Evolutionary conservation across 805 yeast species (phyloP).

Genomic region (Kluyveromyces siamensis): DNA sequence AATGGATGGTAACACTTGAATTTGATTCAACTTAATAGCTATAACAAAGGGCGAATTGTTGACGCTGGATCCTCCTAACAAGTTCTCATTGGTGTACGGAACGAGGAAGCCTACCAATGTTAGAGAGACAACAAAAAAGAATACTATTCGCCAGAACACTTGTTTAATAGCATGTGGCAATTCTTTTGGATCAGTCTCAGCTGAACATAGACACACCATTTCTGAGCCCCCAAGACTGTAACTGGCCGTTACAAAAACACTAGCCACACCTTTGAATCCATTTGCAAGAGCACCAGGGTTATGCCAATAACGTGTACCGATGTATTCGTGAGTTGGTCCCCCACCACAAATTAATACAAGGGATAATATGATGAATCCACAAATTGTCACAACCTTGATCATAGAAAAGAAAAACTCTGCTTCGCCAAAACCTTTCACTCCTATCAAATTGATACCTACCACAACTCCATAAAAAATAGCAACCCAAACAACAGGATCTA

Average conservation of each 20-base stretch:
- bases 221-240: conserved; percentile 70
- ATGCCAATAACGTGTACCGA: conserved; percentile 42
- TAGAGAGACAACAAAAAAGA: conserved; percentile 47
- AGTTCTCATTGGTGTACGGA: conserved; percentile 38
- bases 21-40: conserved; percentile 49
- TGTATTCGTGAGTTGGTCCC: conserved; percentile 35
- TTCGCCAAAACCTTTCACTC: conserved; percentile 43
- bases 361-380: conserved; percentile 45
- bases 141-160: conserved; percentile 52
- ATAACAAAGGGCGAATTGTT: conserved; percentile 56
- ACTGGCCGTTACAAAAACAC: conserved; percentile 64
- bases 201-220: conserved; percentile 62
- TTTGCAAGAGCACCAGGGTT: conserved; percentile 45
- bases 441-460: conserved; percentile 37
- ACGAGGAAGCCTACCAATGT: conserved; percentile 52
- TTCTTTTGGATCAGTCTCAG: conserved; percentile 54
- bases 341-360: conserved; percentile 38
- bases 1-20: conserved; percentile 45
- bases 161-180: conserved; percentile 69
- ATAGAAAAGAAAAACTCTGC: conserved; percentile 40
- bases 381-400: conserved; percentile 38
- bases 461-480: conserved; percentile 36
- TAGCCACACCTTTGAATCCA: conserved; percentile 56
- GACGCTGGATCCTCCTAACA: conserved; percentile 43
- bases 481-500: conserved; percentile 37